phyloP scores from a whole-genome alignment of 768 basidiomycete species.

The Cubamyces lactineus region DNA sequence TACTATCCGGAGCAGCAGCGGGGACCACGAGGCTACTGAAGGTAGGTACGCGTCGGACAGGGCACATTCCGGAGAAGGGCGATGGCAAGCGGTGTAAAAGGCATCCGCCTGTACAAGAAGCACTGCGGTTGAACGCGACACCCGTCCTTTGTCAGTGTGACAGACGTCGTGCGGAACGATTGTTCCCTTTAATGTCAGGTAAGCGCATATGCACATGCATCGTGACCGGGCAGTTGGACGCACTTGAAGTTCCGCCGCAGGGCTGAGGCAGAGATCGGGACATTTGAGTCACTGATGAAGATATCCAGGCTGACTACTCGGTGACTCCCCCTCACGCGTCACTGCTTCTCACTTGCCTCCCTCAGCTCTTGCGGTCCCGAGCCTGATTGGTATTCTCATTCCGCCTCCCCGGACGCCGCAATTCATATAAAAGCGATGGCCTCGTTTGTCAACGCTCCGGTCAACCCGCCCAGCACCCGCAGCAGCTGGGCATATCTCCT shows the following conservation, averaged over 20 bases:
- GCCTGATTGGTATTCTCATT: background rate
- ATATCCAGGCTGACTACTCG: too few species aligned
- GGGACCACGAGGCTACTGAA: too few species aligned
- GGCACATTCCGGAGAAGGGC: background rate
- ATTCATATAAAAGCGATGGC: background rate
- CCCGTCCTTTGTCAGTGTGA: conserved; percentile 1
- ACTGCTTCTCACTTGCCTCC: background rate
- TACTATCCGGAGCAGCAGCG: too few species aligned
- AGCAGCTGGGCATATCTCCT: background rate
- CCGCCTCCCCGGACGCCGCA: background rate
- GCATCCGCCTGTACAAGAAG: background rate
- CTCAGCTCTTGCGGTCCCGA: background rate
- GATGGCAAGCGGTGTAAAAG: background rate
- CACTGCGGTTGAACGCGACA: background rate
- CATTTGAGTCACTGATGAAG: too few species aligned
- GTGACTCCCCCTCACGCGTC: too few species aligned
- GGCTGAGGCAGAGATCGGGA: too few species aligned
- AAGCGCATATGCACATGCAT: too few species aligned
- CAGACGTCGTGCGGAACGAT: too few species aligned
- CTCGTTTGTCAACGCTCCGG: background rate
- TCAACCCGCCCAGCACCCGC: background rate
- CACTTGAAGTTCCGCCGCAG: too few species aligned
- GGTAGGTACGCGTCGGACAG: too few species aligned
- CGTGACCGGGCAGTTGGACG: too few species aligned
- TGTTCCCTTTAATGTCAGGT: too few species aligned